These are phyloP conservation scores for Gamarada debralockiae DNA, from an alignment of 495 filamentous ascomycete genomes.

Conservation along the genomic window DNA sequence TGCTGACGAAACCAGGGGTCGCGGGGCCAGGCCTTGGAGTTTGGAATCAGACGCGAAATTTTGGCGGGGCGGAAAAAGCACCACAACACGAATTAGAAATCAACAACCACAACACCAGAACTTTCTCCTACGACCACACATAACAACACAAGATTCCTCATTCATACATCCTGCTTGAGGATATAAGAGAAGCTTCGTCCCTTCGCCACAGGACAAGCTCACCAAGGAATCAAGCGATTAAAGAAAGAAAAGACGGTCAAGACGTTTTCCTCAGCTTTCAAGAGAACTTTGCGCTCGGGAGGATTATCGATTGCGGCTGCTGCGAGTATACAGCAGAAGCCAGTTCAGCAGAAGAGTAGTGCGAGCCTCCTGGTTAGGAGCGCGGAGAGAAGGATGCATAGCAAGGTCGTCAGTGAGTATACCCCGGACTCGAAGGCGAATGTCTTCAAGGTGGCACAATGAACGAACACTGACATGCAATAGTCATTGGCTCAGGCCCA, in stretches of 20 bases:
- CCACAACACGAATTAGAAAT: background rate
- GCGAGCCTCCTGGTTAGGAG: constrained; percentile 33
- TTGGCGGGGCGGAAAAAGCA: background rate
- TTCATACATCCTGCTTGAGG: background rate
- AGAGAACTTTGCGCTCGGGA: constrained; percentile 51
- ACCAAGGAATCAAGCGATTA: too few relatives aligned
- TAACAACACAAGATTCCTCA: background rate
- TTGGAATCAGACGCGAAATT: background rate
- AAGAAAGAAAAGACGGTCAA: constrained; percentile 47
- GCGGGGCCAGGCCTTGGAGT: background rate
- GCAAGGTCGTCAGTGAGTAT: constrained; percentile 71
- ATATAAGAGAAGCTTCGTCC: background rate
- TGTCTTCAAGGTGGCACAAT: background rate
- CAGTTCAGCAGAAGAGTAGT: constrained; percentile 32
- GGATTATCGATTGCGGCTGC: constrained; percentile 54
- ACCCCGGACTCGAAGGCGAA: background rate
- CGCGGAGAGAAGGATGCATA: constrained; percentile 57
- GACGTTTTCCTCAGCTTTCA: constrained; percentile 81
- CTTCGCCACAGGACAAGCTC: background rate
- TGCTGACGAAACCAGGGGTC: background rate
- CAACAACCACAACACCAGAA: background rate
- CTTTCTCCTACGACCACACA: background rate
- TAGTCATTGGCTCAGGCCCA: constrained; percentile 84
- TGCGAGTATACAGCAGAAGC: constrained; percentile 59
- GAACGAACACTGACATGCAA: constrained; percentile 10